Evolutionary conservation across 2,329 filamentous ascomycete genomes (phyloP).

Genomic region (Cladophialophora exuberans): DNA sequence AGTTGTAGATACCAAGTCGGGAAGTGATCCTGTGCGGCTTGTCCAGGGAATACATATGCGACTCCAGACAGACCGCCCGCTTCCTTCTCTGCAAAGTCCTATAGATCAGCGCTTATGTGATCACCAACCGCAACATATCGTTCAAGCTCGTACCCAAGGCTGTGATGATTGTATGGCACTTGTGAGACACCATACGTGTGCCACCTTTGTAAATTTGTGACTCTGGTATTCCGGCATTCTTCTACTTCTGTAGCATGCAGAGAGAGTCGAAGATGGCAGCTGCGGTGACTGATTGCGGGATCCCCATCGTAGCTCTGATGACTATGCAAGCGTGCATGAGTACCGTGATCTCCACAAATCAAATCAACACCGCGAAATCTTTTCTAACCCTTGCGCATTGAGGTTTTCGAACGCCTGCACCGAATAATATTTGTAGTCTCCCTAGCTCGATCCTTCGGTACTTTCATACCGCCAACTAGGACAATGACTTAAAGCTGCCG

Average conservation of each 20-base stretch:
- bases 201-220: too few species aligned
- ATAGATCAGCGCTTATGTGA: slow-evolving; percentile 8
- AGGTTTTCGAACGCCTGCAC: background rate
- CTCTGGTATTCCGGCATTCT: too few species aligned
- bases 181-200: background rate
- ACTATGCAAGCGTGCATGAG: too few species aligned
- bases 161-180: background rate
- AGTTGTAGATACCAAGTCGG: background rate
- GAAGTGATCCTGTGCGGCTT: background rate
- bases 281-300: too few species aligned
- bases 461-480: too few species aligned
- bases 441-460: background rate
- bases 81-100: background rate
- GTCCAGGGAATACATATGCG: background rate
- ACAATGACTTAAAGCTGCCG: too few species aligned
- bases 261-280: too few species aligned
- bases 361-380: too few species aligned
- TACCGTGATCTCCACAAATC: too few species aligned
- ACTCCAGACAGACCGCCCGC: background rate
- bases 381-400: too few species aligned
- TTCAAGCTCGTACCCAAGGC: background rate
- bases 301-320: too few species aligned
- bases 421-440: background rate
- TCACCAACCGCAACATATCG: background rate
- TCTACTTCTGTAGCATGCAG: too few species aligned